phyloP scores from a whole-genome alignment of 768 basidiomycete genomes.

The Mrakia hoshinonis region DNA sequence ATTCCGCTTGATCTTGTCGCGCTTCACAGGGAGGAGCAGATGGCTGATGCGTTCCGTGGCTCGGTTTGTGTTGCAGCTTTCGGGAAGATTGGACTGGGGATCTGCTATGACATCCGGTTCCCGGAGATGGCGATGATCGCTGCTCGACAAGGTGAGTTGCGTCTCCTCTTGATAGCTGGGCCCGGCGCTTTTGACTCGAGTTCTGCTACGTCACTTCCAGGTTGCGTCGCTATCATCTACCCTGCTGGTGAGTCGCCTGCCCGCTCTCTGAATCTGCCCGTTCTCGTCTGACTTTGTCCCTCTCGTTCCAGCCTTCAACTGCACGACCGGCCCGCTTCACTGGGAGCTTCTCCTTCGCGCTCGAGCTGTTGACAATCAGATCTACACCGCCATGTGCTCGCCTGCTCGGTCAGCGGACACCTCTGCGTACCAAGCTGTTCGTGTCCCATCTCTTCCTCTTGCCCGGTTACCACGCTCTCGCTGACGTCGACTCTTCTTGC shows the following conservation, averaged over 20 bases:
- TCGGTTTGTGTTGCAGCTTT: conserved; percentile 58
- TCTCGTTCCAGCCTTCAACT: not conserved
- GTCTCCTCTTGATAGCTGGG: no score
- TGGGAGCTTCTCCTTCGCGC: conserved; percentile 87
- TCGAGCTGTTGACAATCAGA: conserved; percentile 88
- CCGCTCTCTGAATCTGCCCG: no score
- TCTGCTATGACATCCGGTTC: conserved; percentile 43
- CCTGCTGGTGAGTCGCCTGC: conserved; percentile 52
- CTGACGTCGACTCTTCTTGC: no score
- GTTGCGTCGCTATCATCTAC: conserved; percentile 80
- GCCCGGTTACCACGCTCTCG: not conserved
- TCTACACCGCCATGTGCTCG: conserved; percentile 93
- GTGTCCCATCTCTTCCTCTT: conserved; percentile 8
- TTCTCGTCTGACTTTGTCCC: not conserved
- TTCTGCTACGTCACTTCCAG: conserved; percentile 48
- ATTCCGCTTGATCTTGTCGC: not conserved
- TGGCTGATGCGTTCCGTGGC: not conserved
- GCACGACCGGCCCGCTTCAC: conserved; percentile 85
- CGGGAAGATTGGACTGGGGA: conserved; percentile 89
- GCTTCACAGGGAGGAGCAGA: not conserved
- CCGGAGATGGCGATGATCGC: conserved; percentile 87
- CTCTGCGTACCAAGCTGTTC: conserved; percentile 63
- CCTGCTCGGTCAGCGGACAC: conserved; percentile 77
- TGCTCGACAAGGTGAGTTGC: conserved; percentile 66
- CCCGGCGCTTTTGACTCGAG: no score